Evolutionary conservation across 1,139 yeast species (phyloP).

Genomic region (Debaryomyces sp.): DNA sequence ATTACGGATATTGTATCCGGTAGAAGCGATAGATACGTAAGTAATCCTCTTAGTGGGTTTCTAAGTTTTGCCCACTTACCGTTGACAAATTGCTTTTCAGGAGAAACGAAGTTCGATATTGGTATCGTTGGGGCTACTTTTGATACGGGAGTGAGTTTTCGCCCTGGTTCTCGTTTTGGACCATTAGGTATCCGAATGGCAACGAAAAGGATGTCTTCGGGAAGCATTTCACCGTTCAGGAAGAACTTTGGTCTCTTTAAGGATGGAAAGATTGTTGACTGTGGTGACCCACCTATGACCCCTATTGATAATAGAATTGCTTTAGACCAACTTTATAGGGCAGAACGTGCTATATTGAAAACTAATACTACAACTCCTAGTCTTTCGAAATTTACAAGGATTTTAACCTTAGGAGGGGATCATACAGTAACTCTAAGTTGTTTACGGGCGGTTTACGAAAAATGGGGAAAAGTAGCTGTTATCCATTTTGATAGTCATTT

Average conservation of each 20-base stretch:
- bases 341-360: conserved; percentile 13
- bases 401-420: conserved; percentile 62
- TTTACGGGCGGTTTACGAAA: conserved; percentile 49
- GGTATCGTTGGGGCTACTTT: conserved; percentile 27
- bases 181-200: conserved; percentile 20
- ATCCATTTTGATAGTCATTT: conserved; percentile 61
- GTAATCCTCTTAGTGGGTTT: conserved; percentile 39
- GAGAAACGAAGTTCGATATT: conserved; percentile 21
- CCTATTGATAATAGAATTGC: conserved; percentile 21
- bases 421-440: conserved; percentile 57
- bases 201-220: conserved; percentile 6
- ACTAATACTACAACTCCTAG: conserved; percentile 15
- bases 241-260: conserved; percentile 6
- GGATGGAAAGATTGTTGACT: conserved; percentile 14
- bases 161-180: conserved; percentile 28
- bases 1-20: conserved; percentile 36
- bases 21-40: conserved; percentile 33
- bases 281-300: conserved; percentile 22
- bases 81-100: conserved; percentile 26
- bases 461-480: conserved; percentile 46
- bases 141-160: conserved; percentile 23
- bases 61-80: conserved; percentile 44
- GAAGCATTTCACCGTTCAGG: conserved; percentile 4
- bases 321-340: conserved; percentile 18
- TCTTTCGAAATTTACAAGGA: conserved; percentile 27